Conservation (phyloP, 768 basidiomycete species). For the Coprinellus aureogranulatus region DNA sequence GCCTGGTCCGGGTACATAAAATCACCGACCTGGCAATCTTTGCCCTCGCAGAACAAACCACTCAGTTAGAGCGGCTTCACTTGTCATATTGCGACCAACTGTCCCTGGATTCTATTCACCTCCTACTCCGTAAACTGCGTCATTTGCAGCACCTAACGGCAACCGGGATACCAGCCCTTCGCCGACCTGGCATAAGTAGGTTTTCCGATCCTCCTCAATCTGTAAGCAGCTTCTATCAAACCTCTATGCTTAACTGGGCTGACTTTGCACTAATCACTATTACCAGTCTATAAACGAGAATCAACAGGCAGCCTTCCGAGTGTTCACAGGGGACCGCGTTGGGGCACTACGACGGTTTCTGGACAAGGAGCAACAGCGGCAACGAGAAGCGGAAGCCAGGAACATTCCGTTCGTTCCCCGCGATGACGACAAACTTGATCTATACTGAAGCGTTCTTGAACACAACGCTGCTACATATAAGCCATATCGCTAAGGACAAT, state of each 20-base stretch:
- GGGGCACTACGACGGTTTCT: slow-evolving; percentile 61
- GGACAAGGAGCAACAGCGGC: slow-evolving; percentile 50
- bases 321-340: slow-evolving; percentile 73
- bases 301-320: slow-evolving; percentile 72
- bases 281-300: slow-evolving; percentile 60
- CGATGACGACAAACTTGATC: slow-evolving; percentile 61
- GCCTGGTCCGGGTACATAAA: slow-evolving; percentile 75
- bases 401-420: slow-evolving; percentile 60
- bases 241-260: background rate
- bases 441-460: slow-evolving; percentile 61
- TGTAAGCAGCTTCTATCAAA: slow-evolving; percentile 38
- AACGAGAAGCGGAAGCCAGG: slow-evolving; percentile 53
- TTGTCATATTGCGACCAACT: slow-evolving; percentile 84
- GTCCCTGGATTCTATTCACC: slow-evolving; percentile 71
- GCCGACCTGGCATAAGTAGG: slow-evolving; percentile 62
- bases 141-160: slow-evolving; percentile 72
- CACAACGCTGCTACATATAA: too few species aligned
- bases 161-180: slow-evolving; percentile 77
- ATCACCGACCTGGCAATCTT: slow-evolving; percentile 83
- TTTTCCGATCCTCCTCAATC: slow-evolving; percentile 74
- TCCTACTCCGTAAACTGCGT: slow-evolving; percentile 57
- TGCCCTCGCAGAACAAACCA: slow-evolving; percentile 71
- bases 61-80: slow-evolving; percentile 73
- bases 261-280: too few species aligned
- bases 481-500: too few species aligned